These are phyloP conservation scores for Saturnispora zaruensis DNA, from an alignment of 805 yeast species.

Conservation along the genomic window DNA sequence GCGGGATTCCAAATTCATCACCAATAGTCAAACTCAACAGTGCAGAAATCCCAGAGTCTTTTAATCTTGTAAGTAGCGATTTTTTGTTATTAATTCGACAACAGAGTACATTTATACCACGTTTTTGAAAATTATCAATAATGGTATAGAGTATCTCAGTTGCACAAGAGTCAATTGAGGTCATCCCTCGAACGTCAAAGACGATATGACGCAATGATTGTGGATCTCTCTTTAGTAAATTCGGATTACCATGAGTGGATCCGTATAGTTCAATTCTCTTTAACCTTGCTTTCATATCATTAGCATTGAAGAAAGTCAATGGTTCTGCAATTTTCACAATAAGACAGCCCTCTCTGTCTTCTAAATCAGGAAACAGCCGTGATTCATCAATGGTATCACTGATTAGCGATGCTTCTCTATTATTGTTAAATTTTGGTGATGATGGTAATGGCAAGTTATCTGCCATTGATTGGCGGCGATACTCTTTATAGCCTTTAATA, in stretches of 20 bases:
- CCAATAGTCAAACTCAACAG: constrained; percentile 24
- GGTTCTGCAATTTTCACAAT: constrained; percentile 84
- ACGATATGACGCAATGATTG: constrained; percentile 47
- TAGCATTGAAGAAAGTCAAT: constrained; percentile 76
- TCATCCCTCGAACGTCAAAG: constrained; percentile 77
- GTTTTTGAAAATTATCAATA: constrained; percentile 43
- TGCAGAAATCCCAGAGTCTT: constrained; percentile 45
- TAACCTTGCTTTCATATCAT: constrained; percentile 61
- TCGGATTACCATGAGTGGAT: constrained; percentile 67
- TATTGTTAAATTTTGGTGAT: not conserved
- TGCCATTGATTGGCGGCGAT: constrained; percentile 16
- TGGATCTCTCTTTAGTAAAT: constrained; percentile 28
- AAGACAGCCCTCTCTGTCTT: constrained; percentile 60
- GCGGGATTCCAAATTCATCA: constrained; percentile 25
- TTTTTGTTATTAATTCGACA: constrained; percentile 46
- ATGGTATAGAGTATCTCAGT: constrained; percentile 61
- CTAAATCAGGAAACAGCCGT: constrained; percentile 21
- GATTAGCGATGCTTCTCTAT: not conserved
- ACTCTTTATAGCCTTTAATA: constrained; percentile 24
- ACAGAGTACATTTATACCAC: constrained; percentile 50
- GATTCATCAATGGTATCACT: not conserved
- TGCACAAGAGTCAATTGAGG: constrained; percentile 70
- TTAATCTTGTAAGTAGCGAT: constrained; percentile 41
- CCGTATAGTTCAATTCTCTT: constrained; percentile 70
- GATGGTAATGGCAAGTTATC: not conserved